Evolutionary conservation across 1,139 yeast genomes (phyloP), one percentile per base, ranked within the genome.

Genomic region (Magnusiomyces tetraspermus): DNA sequence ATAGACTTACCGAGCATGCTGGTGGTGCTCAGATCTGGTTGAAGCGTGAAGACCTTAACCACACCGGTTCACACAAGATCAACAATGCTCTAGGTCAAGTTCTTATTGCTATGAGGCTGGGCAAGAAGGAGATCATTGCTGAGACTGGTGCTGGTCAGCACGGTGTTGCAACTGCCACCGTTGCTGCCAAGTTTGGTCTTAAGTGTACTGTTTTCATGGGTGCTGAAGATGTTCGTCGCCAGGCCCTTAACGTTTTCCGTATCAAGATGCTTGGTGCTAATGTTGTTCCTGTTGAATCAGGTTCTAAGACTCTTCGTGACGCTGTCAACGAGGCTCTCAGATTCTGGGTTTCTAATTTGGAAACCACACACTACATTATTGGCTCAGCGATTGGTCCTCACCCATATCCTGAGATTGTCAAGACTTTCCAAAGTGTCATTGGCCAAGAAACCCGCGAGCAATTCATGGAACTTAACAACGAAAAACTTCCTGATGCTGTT

Each of bases 121-220:
- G 98, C 49, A 92, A 92, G 75, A 82, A 75, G 57, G 82, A 85
- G 62, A 80, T 92, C 57, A 92, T 92, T 67, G 99, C 99, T 46
- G 99, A 92, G 74, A 92, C 99, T 46, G 99, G 99, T 70, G 99
- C 99, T 52, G 99, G 99, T 58, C 99, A 92, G 75, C 99, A 92
- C 68, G 99, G 99, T 74, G 99, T 92, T 46, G 99, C 99, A 47
- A 92, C 98, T 55, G 99, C 99, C 31, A 92, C 98, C 53, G 97
- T 96, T 0, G 90, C 96, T 73, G 99, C 99, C 60, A 94, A 92
- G 70, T 92, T 92, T 63, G 98, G 98, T 51, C 70, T 92, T 71
- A 81, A 85, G 67, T 92, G 98, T 75, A 87, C 88, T n/a, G 95
- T 92, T 40, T 92, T 81, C 66, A 92, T 92, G 99, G 99, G 99